Percentiles rank a stretch among this genome's conserved stretches.
Conservation (phyloP, 1,139 yeast species). For the Candida pseudocylindracea region DNA sequence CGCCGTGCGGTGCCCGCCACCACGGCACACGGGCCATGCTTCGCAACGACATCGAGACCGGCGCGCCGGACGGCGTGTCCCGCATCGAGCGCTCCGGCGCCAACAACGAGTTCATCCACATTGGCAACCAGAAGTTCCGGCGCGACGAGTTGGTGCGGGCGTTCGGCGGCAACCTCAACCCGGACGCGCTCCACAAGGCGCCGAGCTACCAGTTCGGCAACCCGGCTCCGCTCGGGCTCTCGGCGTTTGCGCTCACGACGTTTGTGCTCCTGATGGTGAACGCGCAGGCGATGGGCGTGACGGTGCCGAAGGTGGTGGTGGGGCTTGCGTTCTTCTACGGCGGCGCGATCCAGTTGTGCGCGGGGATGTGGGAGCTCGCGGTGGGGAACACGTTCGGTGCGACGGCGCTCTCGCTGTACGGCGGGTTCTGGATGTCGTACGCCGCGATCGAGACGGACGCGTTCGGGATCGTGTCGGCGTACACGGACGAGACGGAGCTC, state of each 20-base stretch:
- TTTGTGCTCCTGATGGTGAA: slow-evolving; percentile 24
- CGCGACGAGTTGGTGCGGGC: slow-evolving; percentile 1
- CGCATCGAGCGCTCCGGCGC: too few relatives aligned
- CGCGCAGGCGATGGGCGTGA: slow-evolving; percentile 28
- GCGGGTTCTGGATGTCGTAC: slow-evolving; percentile 56
- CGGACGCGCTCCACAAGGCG: background rate
- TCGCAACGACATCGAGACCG: too few relatives aligned
- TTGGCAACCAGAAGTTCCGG: slow-evolving; percentile 1
- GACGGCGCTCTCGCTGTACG: slow-evolving; percentile 45
- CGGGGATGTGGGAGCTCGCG: slow-evolving; percentile 44
- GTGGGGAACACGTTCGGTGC: slow-evolving; percentile 46
- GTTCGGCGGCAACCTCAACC: slow-evolving; percentile 1
- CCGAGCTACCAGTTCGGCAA: slow-evolving; percentile 6
- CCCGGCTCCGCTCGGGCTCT: slow-evolving; percentile 40
- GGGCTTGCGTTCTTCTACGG: slow-evolving; percentile 31
- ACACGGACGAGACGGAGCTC: slow-evolving; percentile 19
- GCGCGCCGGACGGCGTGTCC: slow-evolving; percentile 4
- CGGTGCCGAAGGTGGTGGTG: slow-evolving; percentile 21
- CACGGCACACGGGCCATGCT: too few relatives aligned
- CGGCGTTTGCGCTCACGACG: slow-evolving; percentile 28
- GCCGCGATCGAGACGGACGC: slow-evolving; percentile 32
- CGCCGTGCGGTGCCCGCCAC: too few relatives aligned
- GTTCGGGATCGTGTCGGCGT: slow-evolving; percentile 31
- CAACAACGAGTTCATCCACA: background rate
- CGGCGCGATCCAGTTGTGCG: slow-evolving; percentile 39